A percentile compares a stretch with the other conserved stretches of the same genome.
phyloP scores from a whole-genome alignment of 495 filamentous ascomycete genomes.

The Geoglossum glabrum region DNA sequence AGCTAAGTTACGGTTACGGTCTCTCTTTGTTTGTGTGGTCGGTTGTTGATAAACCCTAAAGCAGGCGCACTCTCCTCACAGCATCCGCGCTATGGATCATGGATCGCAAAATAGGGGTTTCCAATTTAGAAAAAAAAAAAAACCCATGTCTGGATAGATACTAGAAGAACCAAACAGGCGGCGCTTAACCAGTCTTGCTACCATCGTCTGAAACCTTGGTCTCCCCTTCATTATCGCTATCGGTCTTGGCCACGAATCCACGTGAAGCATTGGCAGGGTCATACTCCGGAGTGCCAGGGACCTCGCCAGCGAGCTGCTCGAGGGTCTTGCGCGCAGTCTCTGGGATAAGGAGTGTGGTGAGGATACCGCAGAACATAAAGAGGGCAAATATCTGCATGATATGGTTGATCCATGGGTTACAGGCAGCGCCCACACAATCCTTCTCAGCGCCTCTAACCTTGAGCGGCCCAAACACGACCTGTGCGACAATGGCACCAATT shows the following conservation, averaged over 20 bases:
- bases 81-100: not conserved
- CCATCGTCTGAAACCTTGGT: not conserved
- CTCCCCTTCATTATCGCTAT: not conserved
- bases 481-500: constrained; percentile 49
- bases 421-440: constrained; percentile 8
- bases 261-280: not conserved
- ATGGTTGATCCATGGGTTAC: constrained; percentile 51
- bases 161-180: not conserved
- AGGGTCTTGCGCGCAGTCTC: constrained; percentile 54
- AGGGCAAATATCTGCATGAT: constrained; percentile 62
- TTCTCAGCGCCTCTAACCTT: constrained; percentile 19
- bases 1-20: too few species aligned
- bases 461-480: constrained; percentile 31
- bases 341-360: constrained; percentile 45
- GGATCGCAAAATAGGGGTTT: not conserved
- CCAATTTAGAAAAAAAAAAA: not conserved
- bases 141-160: too few species aligned
- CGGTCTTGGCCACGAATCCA: too few species aligned
- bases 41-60: too few species aligned
- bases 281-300: constrained; percentile 5
- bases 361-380: constrained; percentile 56
- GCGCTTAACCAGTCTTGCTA: too few species aligned
- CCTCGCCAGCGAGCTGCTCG: constrained; percentile 16
- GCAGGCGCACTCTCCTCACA: too few species aligned
- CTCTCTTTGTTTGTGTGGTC: too few species aligned